phyloP scores from a whole-genome alignment of 495 filamentous ascomycete species.

The Neurospora sp. region DNA sequence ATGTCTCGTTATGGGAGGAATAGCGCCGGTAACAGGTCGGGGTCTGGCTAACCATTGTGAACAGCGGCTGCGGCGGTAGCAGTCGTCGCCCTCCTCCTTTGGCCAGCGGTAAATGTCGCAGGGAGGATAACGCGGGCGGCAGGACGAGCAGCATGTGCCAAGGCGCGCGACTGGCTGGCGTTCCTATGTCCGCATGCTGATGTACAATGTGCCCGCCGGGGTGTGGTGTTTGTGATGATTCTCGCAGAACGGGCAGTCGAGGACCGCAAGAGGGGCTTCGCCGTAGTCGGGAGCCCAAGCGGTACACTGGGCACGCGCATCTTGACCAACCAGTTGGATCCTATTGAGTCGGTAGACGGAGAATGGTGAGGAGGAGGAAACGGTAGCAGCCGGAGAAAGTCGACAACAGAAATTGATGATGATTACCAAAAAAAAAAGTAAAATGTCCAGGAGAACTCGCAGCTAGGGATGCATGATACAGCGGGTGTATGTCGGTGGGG shows the following conservation, averaged over 20 bases:
- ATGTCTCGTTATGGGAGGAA: neutral
- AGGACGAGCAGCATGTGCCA: neutral
- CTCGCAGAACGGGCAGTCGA: neutral
- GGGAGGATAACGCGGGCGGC: constrained; percentile 8
- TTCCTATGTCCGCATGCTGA: constrained; percentile 1
- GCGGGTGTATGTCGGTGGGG: neutral
- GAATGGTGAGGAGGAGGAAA: neutral
- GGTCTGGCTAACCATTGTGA: constrained; percentile 20
- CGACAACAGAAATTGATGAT: neutral
- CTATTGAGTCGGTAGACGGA: neutral
- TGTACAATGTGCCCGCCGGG: constrained; percentile 10
- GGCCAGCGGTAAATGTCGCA: constrained; percentile 11
- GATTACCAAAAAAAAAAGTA: neutral
- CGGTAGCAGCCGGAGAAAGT: neutral
- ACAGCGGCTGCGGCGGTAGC: constrained; percentile 20
- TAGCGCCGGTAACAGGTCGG: neutral
- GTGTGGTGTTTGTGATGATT: neutral
- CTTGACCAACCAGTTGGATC: neutral
- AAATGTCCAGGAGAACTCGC: neutral
- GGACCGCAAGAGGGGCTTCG: neutral
- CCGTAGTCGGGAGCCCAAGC: neutral
- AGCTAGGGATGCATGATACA: neutral
- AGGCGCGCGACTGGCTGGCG: neutral
- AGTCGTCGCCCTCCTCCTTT: constrained; percentile 21
- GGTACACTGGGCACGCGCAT: neutral